Conservation (phyloP, 2,329 filamentous ascomycete genomes). For the Microsporum canis region DNA sequence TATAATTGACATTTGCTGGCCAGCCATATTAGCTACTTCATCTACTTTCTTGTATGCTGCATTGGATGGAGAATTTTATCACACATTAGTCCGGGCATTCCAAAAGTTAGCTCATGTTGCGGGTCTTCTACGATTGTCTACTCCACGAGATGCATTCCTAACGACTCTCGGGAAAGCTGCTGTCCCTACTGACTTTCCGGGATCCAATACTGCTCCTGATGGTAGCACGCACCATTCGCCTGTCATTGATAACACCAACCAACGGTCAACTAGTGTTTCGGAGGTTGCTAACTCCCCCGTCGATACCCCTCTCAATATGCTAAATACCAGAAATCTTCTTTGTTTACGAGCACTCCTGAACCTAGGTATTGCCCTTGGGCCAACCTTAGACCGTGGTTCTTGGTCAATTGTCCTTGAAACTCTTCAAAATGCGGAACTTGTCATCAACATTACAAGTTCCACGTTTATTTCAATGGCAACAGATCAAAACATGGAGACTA, state of each 20-base stretch:
- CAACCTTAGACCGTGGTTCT: constrained; percentile 62
- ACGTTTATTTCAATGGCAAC: constrained; percentile 19
- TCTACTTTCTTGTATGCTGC: constrained; percentile 91
- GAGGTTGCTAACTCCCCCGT: constrained; percentile 20
- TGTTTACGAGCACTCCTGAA: constrained; percentile 90
- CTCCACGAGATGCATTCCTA: constrained; percentile 84
- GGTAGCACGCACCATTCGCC: constrained; percentile 21
- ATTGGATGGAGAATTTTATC: constrained; percentile 87
- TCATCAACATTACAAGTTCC: constrained; percentile 45
- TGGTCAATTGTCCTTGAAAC: constrained; percentile 91
- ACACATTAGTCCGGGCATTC: constrained; percentile 79
- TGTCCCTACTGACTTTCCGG: constrained; percentile 60
- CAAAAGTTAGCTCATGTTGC: constrained; percentile 94
- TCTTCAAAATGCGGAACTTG: constrained; percentile 81
- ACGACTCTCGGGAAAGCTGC: constrained; percentile 90
- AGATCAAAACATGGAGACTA: constrained; percentile 21
- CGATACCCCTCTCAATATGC: constrained; percentile 41
- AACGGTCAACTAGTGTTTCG: constrained; percentile 18
- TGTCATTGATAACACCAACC: constrained; percentile 1
- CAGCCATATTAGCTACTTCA: constrained; percentile 83
- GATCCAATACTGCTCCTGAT: constrained; percentile 17
- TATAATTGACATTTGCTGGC: constrained; percentile 89
- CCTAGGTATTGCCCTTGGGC: constrained; percentile 83
- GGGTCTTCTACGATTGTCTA: constrained; percentile 69
- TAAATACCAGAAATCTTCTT: constrained; percentile 81